phyloP scores from a whole-genome alignment of 2,329 filamentous ascomycete species.

The Botryotinia convoluta region DNA sequence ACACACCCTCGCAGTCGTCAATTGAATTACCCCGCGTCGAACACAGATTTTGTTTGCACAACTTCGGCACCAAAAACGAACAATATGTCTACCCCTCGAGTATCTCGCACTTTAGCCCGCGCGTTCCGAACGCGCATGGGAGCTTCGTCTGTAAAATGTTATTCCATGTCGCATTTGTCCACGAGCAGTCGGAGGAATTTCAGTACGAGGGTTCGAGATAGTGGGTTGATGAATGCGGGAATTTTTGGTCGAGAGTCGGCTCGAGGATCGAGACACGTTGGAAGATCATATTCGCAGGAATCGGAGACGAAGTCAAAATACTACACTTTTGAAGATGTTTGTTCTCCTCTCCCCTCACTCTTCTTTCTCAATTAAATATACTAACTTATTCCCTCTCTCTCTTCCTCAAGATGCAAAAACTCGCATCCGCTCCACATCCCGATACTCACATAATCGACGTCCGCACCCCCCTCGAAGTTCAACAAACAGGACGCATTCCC shows the following conservation, averaged over 20 bases:
- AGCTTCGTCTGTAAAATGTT: background rate
- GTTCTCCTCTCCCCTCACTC: background rate
- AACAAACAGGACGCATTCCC: constrained; percentile 69
- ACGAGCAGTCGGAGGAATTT: background rate
- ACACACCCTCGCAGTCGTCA: background rate
- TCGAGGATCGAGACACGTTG: background rate
- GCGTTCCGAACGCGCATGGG: background rate
- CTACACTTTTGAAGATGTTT: constrained; percentile 11
- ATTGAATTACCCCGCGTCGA: background rate
- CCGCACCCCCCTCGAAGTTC: constrained; percentile 69
- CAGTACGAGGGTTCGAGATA: background rate
- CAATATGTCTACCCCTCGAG: background rate
- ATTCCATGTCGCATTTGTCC: background rate
- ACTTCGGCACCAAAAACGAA: no score
- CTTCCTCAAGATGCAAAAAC: background rate
- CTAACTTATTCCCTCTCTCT: background rate
- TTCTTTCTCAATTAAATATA: accelerated
- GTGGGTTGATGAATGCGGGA: background rate
- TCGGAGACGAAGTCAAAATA: background rate
- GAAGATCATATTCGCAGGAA: background rate
- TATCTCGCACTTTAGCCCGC: constrained; percentile 1
- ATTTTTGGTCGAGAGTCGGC: background rate
- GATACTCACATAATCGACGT: constrained; percentile 45
- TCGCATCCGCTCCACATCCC: background rate
- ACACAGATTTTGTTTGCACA: background rate